Evolutionary conservation across 2,329 filamentous ascomycete species (phyloP).

Genomic region (Alternaria hordeiaustralica): DNA sequence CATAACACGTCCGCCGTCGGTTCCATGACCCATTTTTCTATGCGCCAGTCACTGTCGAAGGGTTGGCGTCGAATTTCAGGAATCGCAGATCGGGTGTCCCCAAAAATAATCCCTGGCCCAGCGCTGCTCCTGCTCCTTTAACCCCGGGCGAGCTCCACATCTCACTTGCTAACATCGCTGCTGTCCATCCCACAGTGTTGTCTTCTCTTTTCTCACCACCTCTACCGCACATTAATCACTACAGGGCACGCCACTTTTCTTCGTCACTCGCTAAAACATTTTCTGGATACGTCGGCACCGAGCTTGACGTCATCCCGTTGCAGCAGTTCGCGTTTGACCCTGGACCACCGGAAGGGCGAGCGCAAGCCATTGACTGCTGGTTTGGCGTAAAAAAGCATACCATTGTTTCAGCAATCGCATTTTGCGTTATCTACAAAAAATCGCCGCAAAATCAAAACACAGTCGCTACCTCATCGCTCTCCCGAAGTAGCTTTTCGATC

Average conservation of each 20-base stretch:
- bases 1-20: constrained; percentile 3
- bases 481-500: neutral
- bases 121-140: constrained; percentile 22
- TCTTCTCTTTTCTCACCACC: neutral
- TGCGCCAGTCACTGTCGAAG: constrained; percentile 16
- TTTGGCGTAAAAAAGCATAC: neutral
- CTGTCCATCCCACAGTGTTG: neutral
- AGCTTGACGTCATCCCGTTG: constrained; percentile 14
- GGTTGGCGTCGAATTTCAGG: constrained; percentile 14
- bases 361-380: constrained; percentile 7
- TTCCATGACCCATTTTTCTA: constrained; percentile 25
- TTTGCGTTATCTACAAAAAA: neutral
- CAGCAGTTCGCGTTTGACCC: neutral
- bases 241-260: neutral
- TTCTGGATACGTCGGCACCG: neutral
- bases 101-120: constrained; percentile 23
- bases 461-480: neutral
- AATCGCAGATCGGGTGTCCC: constrained; percentile 29
- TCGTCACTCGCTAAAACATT: constrained; percentile 5
- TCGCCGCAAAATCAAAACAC: neutral
- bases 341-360: neutral
- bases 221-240: neutral
- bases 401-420: neutral
- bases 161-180: constrained; percentile 10
- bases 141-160: constrained; percentile 18